Percentiles rank a stretch among this genome's conserved stretches.
Evolutionary conservation across 768 basidiomycete species (phyloP).

Genomic region (Leucocoprinus leucothites): DNA sequence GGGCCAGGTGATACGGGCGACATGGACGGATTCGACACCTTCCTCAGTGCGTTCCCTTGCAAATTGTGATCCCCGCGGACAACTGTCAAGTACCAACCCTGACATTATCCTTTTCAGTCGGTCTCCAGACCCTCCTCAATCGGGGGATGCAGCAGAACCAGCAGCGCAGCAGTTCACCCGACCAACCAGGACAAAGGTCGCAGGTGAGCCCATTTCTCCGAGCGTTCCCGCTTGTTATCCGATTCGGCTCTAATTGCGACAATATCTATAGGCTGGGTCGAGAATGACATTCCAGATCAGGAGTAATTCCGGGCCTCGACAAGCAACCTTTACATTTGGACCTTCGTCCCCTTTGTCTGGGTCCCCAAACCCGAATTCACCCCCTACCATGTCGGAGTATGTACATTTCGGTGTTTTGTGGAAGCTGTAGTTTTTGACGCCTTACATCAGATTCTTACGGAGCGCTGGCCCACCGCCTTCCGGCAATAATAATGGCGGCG

Average conservation of each 20-base stretch:
- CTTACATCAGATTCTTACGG: constrained; percentile 22
- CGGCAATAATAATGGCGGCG: constrained; percentile 12
- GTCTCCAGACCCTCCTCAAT: constrained; percentile 35
- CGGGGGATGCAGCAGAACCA: constrained; percentile 24
- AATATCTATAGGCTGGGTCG: constrained; percentile 1
- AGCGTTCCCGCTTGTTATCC: not conserved
- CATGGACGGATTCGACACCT: constrained; percentile 36
- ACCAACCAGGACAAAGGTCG: not conserved
- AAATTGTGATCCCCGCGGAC: constrained; percentile 3
- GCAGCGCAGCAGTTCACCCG: not conserved
- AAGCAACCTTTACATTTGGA: constrained; percentile 1
- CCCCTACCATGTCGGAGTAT: constrained; percentile 56
- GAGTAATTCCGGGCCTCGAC: constrained; percentile 5
- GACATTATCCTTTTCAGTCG: constrained; percentile 21
- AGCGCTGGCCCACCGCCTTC: constrained; percentile 12
- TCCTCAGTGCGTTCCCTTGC: constrained; percentile 41
- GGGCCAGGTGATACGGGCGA: constrained; percentile 22
- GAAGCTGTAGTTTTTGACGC: not conserved
- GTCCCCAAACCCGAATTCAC: constrained; percentile 16
- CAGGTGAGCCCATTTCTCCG: not conserved
- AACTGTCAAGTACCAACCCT: not conserved
- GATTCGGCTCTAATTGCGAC: not conserved
- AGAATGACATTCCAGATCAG: constrained; percentile 14
- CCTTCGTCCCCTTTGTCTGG: not conserved
- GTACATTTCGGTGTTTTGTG: constrained; percentile 10